Percentiles rank a stretch among this genome's conserved stretches.
Evolutionary conservation across 139 green algal genomes (phyloP).

Genomic region (Micromonas pusilla): DNA sequence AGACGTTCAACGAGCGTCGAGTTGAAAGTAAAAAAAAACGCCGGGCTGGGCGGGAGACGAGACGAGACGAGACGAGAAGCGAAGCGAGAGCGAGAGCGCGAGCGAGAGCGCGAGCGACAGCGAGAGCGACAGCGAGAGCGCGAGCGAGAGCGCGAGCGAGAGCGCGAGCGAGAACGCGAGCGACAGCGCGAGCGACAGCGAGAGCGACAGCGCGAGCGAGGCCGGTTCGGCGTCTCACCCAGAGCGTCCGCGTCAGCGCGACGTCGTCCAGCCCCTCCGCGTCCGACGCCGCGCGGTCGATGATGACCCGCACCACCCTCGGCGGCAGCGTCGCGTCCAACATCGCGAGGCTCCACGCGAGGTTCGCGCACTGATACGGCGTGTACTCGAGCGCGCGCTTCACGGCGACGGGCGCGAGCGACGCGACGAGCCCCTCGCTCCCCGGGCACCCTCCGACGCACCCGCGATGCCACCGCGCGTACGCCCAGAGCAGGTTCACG

Average conservation of each 20-base stretch:
- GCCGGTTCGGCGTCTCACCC: too few relatives aligned
- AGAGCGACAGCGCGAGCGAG: too few relatives aligned
- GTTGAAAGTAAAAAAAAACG: too few relatives aligned
- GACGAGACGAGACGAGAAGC: too few relatives aligned
- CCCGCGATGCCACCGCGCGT: neutral
- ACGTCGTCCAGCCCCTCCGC: neutral
- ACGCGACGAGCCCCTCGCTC: neutral
- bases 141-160: too few relatives aligned
- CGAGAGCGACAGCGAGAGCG: too few relatives aligned
- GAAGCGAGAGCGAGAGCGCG: too few relatives aligned
- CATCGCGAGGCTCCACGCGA: slow-evolving; percentile 5
- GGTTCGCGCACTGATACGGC: slow-evolving; percentile 8
- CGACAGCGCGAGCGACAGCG: too few relatives aligned
- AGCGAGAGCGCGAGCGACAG: too few relatives aligned
- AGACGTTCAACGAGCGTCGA: too few relatives aligned
- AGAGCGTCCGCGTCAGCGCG: slow-evolving; percentile 1
- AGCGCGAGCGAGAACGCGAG: too few relatives aligned
- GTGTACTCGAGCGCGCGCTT: neutral
- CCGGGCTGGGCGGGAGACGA: too few relatives aligned
- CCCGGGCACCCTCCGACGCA: neutral
- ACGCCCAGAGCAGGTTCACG: slow-evolving; percentile 15
- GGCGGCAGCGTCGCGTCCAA: neutral
- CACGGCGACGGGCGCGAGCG: neutral
- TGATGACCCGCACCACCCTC: neutral
- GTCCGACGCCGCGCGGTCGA: neutral